These are phyloP conservation scores for Beta vulgaris DNA, from an alignment of 148 eudicot species.

Conservation along the genomic window DNA sequence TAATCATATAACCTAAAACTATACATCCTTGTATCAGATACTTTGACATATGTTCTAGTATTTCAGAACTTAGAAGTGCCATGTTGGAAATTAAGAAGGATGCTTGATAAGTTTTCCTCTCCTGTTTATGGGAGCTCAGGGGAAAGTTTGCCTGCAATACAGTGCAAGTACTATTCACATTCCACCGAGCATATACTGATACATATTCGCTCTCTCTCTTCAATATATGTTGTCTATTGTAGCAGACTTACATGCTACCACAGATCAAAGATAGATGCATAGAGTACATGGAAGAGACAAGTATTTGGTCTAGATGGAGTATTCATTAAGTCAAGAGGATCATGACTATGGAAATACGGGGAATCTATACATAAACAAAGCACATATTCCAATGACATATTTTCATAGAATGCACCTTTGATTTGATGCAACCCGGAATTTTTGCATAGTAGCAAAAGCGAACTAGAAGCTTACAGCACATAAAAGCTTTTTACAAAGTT, in stretches of 20 bases:
- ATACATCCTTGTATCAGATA: neutral
- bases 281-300: neutral
- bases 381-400: neutral
- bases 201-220: neutral
- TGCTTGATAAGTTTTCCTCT: neutral
- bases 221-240: too few species aligned
- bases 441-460: neutral
- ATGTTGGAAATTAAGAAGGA: too few species aligned
- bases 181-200: neutral
- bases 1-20: neutral
- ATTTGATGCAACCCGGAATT: neutral
- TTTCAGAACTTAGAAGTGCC: too few species aligned
- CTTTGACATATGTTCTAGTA: too few species aligned
- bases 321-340: neutral
- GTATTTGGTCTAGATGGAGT: neutral
- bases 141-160: constrained; percentile 1
- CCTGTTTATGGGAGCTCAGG: neutral
- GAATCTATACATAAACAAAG: neutral
- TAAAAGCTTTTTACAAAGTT: neutral
- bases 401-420: neutral
- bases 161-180: neutral
- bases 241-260: neutral
- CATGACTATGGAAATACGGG: neutral
- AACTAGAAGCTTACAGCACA: neutral
- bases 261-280: neutral